A percentile compares a stretch with the other conserved stretches of the same genome.
These are phyloP conservation scores for Hansenula lynferdii DNA, from an alignment of 1,139 yeast genomes.

Conservation along the genomic window DNA sequence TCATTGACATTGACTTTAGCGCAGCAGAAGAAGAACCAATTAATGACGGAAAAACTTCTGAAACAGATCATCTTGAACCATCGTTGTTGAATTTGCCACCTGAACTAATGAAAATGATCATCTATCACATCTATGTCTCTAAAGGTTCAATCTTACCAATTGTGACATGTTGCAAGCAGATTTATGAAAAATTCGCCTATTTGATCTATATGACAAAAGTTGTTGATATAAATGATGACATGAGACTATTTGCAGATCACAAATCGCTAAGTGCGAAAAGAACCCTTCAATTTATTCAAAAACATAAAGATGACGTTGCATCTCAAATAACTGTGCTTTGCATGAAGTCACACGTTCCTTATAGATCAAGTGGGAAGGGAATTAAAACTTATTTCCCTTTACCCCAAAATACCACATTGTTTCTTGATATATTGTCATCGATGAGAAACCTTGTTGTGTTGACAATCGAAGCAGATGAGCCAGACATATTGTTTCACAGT, in stretches of 20 bases:
- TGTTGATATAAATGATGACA: conserved; percentile 5
- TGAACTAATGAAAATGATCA: conserved; percentile 8
- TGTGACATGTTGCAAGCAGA: conserved; percentile 4
- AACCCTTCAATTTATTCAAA: not conserved
- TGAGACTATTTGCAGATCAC: not conserved
- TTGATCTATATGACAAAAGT: conserved; percentile 10
- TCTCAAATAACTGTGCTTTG: conserved; percentile 4
- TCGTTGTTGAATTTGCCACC: conserved; percentile 6
- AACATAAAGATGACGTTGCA: not conserved
- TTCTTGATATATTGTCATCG: not conserved
- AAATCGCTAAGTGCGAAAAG: not conserved
- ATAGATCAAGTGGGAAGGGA: not conserved
- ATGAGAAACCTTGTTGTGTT: not conserved
- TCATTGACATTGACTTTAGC: no score
- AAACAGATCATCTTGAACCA: no score
- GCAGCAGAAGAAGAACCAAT: no score
- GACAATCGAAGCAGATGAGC: conserved; percentile 1
- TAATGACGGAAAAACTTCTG: no score
- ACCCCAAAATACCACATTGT: not conserved
- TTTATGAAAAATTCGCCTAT: conserved; percentile 6
- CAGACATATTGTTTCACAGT: not conserved
- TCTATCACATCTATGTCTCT: conserved; percentile 1
- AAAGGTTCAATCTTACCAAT: conserved; percentile 7
- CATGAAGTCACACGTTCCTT: conserved; percentile 2
- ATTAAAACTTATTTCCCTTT: no score